phyloP scores from a whole-genome alignment of 257 asterid genomes.

The Leptodermis oblonga region DNA sequence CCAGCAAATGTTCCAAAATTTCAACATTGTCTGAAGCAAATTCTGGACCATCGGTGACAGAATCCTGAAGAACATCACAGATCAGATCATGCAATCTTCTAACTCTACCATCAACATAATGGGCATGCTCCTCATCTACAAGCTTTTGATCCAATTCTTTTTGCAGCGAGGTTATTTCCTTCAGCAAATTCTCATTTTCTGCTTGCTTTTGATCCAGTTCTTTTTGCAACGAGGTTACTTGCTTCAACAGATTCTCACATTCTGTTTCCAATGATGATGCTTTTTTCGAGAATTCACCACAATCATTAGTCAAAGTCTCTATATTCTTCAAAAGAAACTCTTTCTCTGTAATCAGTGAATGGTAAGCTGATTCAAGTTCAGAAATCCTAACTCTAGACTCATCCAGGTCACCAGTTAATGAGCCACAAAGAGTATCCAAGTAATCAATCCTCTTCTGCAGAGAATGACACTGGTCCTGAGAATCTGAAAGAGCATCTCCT shows the following conservation, averaged over 20 bases:
- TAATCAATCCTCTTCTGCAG: constrained; percentile 73
- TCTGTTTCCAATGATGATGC: constrained; percentile 29
- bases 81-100: constrained; percentile 58
- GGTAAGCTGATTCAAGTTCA: constrained; percentile 57
- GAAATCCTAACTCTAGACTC: constrained; percentile 51
- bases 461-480: constrained; percentile 55
- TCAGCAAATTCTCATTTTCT: constrained; percentile 45
- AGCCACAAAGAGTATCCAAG: constrained; percentile 51
- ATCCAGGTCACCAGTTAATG: constrained; percentile 57
- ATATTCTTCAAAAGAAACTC: constrained; percentile 54
- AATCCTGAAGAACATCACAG: constrained; percentile 52
- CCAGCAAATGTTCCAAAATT: constrained; percentile 51
- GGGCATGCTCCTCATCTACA: constrained; percentile 48
- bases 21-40: constrained; percentile 45
- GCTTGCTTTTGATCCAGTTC: constrained; percentile 48
- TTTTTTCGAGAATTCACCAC: constrained; percentile 41
- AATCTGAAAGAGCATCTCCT: constrained; percentile 58
- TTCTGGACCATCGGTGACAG: constrained; percentile 40
- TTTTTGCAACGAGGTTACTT: constrained; percentile 46
- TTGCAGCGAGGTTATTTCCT: constrained; percentile 47
- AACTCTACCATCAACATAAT: constrained; percentile 43
- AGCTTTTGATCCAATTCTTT: constrained; percentile 48
- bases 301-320: constrained; percentile 47
- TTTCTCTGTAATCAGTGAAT: constrained; percentile 53
- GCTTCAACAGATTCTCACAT: constrained; percentile 48